These are phyloP conservation scores for Anthoceros angustus DNA, from an alignment of 225 moss, liverwort and hornwort species.

Conservation along the genomic window DNA sequence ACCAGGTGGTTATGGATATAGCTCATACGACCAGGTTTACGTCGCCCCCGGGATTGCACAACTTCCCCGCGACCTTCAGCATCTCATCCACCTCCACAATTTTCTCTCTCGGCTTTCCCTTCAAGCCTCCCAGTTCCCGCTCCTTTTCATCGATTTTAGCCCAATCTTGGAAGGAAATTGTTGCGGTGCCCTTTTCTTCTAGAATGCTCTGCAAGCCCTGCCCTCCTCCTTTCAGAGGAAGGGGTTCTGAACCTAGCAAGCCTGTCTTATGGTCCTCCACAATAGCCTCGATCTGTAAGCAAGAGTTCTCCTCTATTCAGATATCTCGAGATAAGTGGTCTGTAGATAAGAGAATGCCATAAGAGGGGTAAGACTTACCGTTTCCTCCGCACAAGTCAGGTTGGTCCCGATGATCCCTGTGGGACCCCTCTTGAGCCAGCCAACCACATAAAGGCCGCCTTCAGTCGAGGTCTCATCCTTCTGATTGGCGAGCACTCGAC, in stretches of 20 bases:
- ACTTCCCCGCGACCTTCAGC: neutral
- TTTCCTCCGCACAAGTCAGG: slow-evolving; percentile 75
- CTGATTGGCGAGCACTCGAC: slow-evolving; percentile 47
- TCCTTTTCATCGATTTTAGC: neutral
- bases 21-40: neutral
- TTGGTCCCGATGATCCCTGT: slow-evolving; percentile 89
- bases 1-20: too few relatives aligned
- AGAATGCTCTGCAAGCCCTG: neutral
- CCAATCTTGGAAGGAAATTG: neutral
- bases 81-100: neutral
- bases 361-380: slow-evolving; percentile 26
- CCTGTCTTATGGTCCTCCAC: slow-evolving; percentile 46
- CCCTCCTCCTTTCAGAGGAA: neutral
- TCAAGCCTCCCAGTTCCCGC: neutral
- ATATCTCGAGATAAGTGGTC: too few relatives aligned
- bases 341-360: neutral
- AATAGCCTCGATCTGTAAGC: slow-evolving; percentile 73
- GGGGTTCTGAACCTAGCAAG: slow-evolving; percentile 21
- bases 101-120: neutral
- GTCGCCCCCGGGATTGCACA: neutral
- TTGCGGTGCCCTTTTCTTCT: neutral
- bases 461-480: slow-evolving; percentile 19
- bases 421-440: slow-evolving; percentile 90
- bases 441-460: slow-evolving; percentile 78
- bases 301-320: too few relatives aligned